Evolutionary conservation across 2,329 filamentous ascomycete genomes (phyloP).

Genomic region (Penicillium concentricum): DNA sequence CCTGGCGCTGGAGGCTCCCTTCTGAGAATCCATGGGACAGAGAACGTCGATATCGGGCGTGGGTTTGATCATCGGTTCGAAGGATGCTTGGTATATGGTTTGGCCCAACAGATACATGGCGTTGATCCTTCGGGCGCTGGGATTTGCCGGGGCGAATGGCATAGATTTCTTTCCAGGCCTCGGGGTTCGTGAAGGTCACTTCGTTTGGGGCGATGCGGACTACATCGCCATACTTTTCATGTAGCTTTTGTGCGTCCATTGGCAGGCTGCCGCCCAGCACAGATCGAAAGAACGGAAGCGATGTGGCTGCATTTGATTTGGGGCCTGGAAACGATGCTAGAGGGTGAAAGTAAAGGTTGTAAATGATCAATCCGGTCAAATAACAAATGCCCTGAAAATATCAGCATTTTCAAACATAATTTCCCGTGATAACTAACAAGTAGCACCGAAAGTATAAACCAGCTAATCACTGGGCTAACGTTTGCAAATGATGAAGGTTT

Average conservation of each 20-base stretch:
- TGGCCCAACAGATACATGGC: neutral
- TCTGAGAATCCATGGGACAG: slow-evolving; percentile 44
- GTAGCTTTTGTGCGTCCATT: neutral
- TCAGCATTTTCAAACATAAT: neutral
- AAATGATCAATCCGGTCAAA: neutral
- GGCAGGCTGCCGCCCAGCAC: neutral
- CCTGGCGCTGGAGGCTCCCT: slow-evolving; percentile 39
- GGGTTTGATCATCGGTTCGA: slow-evolving; percentile 18
- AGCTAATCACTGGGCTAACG: neutral
- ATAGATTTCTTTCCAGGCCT: slow-evolving; percentile 32
- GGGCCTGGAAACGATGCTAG: neutral
- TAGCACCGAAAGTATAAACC: neutral
- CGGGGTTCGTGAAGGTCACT: slow-evolving; percentile 29
- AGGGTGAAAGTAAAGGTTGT: neutral
- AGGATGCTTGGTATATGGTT: slow-evolving; percentile 9
- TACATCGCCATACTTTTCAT: slow-evolving; percentile 12
- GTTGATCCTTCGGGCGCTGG: slow-evolving; percentile 13
- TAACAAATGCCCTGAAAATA: neutral
- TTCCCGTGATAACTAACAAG: neutral
- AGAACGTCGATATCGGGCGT: slow-evolving; percentile 26
- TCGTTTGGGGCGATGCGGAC: slow-evolving; percentile 36
- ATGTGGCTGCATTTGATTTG: neutral
- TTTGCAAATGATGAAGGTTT: neutral
- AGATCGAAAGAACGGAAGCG: neutral
- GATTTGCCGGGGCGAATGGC: slow-evolving; percentile 11